These are phyloP conservation scores for Leishmania gerbilli DNA, from an alignment of 208 protist genomes.

Conservation along the genomic window DNA sequence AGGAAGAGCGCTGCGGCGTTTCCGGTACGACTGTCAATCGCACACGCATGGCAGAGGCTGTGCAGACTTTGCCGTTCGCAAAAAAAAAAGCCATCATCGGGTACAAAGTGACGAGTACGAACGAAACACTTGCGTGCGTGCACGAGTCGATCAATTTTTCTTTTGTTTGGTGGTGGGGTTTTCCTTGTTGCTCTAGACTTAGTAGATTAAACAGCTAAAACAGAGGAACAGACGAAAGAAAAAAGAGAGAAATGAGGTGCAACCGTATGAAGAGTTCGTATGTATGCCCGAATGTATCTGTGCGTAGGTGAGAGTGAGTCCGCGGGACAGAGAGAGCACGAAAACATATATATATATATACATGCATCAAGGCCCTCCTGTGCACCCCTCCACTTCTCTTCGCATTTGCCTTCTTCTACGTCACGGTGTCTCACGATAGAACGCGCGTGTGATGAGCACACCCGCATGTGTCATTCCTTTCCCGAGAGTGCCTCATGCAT, in stretches of 20 bases:
- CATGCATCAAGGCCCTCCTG: background rate
- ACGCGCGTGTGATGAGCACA: background rate
- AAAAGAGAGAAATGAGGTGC: background rate
- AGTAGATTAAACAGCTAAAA: conserved; percentile 1
- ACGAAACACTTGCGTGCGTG: background rate
- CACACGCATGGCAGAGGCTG: background rate
- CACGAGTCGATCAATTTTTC: background rate
- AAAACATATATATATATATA: background rate
- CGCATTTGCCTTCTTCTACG: background rate
- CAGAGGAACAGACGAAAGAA: background rate
- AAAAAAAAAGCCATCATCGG: background rate
- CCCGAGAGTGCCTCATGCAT: background rate
- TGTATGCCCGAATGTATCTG: conserved; percentile 2
- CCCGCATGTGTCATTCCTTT: background rate
- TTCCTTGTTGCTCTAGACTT: background rate
- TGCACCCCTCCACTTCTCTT: background rate
- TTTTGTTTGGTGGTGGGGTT: background rate
- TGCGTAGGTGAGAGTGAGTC: background rate
- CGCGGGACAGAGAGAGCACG: background rate
- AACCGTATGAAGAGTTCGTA: background rate
- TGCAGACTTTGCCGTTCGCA: background rate
- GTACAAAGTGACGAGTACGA: background rate
- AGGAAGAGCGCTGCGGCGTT: background rate
- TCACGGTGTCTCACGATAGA: background rate
- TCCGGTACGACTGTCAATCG: background rate